Evolutionary conservation across 2,329 filamentous ascomycete genomes (phyloP).

Genomic region (Magnaporthiopsis rhizophila): DNA sequence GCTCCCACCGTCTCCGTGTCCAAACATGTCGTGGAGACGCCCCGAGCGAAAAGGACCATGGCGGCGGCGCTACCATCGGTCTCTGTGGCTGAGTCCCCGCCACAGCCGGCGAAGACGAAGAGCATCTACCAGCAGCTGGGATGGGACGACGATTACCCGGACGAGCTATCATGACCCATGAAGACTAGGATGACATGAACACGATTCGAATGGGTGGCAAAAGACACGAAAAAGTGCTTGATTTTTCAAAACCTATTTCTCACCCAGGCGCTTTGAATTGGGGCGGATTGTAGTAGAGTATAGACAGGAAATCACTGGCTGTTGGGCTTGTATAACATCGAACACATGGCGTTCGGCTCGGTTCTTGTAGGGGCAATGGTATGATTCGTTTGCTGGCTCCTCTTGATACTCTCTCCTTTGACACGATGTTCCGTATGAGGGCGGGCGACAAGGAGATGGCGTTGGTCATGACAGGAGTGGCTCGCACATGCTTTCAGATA

Average conservation of each 20-base stretch:
- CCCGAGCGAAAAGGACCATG: slow-evolving; percentile 16
- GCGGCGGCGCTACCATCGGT: slow-evolving; percentile 8
- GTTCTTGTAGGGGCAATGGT: background rate
- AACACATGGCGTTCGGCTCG: background rate
- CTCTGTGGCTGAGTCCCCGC: slow-evolving; percentile 7
- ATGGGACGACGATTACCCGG: slow-evolving; percentile 47
- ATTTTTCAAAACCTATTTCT: background rate
- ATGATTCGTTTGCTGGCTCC: background rate
- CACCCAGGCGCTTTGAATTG: background rate
- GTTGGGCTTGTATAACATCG: background rate
- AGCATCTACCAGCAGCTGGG: slow-evolving; percentile 48
- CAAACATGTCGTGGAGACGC: background rate
- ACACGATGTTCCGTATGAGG: background rate
- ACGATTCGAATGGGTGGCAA: background rate
- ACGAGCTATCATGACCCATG: slow-evolving; percentile 18
- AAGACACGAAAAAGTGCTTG: background rate
- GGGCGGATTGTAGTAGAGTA: background rate
- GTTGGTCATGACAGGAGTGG: background rate
- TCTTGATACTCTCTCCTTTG: background rate
- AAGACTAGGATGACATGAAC: background rate
- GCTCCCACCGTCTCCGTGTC: background rate
- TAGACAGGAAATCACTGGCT: background rate
- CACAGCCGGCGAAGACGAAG: slow-evolving; percentile 19
- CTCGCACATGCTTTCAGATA: background rate
- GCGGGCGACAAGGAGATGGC: no score